These are phyloP conservation scores for Diaporthe aspalathi DNA, from an alignment of 2,329 filamentous ascomycete species.

Conservation along the genomic window DNA sequence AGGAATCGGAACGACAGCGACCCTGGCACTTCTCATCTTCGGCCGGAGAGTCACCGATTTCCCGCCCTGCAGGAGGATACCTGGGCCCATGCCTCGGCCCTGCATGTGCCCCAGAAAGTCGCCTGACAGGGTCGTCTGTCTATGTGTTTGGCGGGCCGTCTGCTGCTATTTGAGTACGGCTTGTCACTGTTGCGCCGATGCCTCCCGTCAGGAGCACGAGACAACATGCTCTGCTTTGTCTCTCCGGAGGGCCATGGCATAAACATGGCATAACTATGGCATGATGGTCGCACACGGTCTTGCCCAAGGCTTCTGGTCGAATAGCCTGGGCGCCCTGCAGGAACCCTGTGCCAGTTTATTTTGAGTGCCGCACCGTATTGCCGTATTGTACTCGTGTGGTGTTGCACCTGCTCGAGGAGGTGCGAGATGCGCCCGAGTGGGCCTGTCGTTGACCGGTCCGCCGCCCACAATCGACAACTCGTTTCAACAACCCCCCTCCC, in stretches of 20 bases:
- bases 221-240: background rate
- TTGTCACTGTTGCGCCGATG: background rate
- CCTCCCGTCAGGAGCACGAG: background rate
- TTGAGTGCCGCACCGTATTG: background rate
- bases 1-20: slow-evolving; percentile 30
- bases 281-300: slow-evolving; percentile 3
- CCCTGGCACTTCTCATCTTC: slow-evolving; percentile 28
- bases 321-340: background rate
- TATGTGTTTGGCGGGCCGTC: background rate
- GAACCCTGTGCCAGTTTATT: slow-evolving; percentile 13
- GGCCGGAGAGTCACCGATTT: slow-evolving; percentile 37
- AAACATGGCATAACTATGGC: slow-evolving; percentile 6
- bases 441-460: slow-evolving; percentile 36
- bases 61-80: slow-evolving; percentile 23
- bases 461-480: slow-evolving; percentile 29
- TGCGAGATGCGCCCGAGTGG: slow-evolving; percentile 33
- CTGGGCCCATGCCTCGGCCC: slow-evolving; percentile 27
- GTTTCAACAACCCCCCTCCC: slow-evolving; percentile 33
- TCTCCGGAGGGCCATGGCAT: background rate
- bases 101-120: slow-evolving; percentile 22
- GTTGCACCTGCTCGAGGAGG: slow-evolving; percentile 28
- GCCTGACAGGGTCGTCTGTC: slow-evolving; percentile 24
- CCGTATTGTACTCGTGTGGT: slow-evolving; percentile 21
- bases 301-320: background rate
- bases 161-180: background rate